A percentile compares a stretch with the other conserved stretches of the same genome.
Conservation (phyloP, 306 rosid species). For the Glycine soja region DNA sequence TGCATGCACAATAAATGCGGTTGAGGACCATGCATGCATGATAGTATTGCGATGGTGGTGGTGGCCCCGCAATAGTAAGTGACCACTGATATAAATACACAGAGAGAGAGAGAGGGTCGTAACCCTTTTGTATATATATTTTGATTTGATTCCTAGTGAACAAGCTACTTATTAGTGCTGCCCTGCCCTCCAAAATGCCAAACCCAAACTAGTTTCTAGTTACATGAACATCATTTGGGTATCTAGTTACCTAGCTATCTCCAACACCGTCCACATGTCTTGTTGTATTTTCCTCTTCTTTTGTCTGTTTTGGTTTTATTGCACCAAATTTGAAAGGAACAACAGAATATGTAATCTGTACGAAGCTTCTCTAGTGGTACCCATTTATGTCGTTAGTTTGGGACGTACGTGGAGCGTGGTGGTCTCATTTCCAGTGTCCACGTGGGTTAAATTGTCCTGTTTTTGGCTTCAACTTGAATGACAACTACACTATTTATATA, state of each 20-base stretch:
- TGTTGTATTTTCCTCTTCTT: neutral
- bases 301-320: slow-evolving; percentile 43
- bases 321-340: slow-evolving; percentile 60
- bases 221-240: slow-evolving; percentile 12
- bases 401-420: slow-evolving; percentile 18
- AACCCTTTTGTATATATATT: neutral
- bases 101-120: neutral
- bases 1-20: slow-evolving; percentile 41
- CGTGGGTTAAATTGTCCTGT: neutral
- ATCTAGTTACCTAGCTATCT: slow-evolving; percentile 8
- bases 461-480: slow-evolving; percentile 12
- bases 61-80: slow-evolving; percentile 22
- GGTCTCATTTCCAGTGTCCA: slow-evolving; percentile 35
- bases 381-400: slow-evolving; percentile 36
- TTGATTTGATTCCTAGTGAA: neutral
- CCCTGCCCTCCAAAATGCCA: neutral
- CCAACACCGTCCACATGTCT: slow-evolving; percentile 22
- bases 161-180: neutral
- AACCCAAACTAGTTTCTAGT: slow-evolving; percentile 23
- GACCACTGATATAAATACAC: slow-evolving; percentile 2
- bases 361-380: slow-evolving; percentile 55
- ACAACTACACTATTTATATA: neutral
- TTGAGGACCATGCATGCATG: slow-evolving; percentile 37
- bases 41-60: neutral
- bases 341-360: slow-evolving; percentile 55